phyloP scores from a whole-genome alignment of 805 yeast genomes.

The Myxozyma sirexii region DNA sequence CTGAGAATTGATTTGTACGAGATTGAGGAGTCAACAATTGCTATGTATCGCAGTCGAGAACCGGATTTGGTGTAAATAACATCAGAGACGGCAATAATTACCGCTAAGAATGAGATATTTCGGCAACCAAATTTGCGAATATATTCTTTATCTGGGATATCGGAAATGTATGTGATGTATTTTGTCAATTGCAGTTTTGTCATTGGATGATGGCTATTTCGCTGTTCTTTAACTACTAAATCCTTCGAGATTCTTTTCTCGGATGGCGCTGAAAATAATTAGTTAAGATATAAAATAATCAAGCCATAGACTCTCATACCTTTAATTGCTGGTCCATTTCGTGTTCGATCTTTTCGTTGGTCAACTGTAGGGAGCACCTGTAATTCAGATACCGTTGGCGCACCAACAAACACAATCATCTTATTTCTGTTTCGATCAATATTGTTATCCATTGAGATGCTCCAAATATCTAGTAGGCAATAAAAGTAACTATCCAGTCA shows the following conservation, averaged over 20 bases:
- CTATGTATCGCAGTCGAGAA: neutral
- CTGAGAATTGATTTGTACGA: neutral
- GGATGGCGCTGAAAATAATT: too few species aligned
- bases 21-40: constrained; percentile 19
- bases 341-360: too few species aligned
- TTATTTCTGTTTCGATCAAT: neutral
- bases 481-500: too few species aligned
- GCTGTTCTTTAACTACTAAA: neutral
- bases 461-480: neutral
- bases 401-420: constrained; percentile 11
- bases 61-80: constrained; percentile 1
- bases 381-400: constrained; percentile 4
- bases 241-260: too few species aligned
- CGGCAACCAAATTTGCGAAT: constrained; percentile 8
- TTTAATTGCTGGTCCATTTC: too few species aligned
- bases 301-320: too few species aligned
- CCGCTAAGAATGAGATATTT: constrained; percentile 16
- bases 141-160: constrained; percentile 8
- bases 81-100: constrained; percentile 7
- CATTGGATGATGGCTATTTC: neutral
- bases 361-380: neutral
- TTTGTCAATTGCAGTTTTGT: neutral
- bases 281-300: too few species aligned
- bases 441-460: neutral
- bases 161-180: constrained; percentile 9